Conservation (phyloP, 1,139 yeast genomes). For the Blastobotrys elegans region DNA sequence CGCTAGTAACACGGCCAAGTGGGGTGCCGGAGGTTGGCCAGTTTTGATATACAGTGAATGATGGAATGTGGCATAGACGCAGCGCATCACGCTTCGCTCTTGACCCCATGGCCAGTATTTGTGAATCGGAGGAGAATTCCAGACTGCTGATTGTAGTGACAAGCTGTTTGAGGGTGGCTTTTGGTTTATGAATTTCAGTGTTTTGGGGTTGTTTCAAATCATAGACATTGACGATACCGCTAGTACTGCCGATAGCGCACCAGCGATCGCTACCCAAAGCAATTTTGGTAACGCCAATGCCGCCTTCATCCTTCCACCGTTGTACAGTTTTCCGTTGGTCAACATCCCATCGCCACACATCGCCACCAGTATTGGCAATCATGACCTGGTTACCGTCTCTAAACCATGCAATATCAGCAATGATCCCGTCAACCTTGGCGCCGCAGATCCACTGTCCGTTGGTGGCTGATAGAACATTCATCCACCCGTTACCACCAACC, state of each 20-base stretch:
- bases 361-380: conserved; percentile 75
- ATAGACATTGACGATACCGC: conserved; percentile 86
- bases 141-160: conserved; percentile 75
- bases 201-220: conserved; percentile 44
- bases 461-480: conserved; percentile 66
- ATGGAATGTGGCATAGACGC: conserved; percentile 80
- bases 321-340: conserved; percentile 45
- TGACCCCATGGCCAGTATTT: conserved; percentile 78
- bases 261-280: conserved; percentile 73
- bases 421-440: conserved; percentile 81
- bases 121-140: conserved; percentile 83
- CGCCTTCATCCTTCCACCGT: conserved; percentile 86
- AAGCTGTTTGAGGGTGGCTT: conserved; percentile 66
- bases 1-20: conserved; percentile 84
- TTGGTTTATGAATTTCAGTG: conserved; percentile 30
- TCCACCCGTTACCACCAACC: conserved; percentile 85
- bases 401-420: conserved; percentile 71
- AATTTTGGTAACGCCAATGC: conserved; percentile 74
- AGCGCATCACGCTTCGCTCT: conserved; percentile 83
- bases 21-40: conserved; percentile 99
- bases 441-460: conserved; percentile 86
- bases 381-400: conserved; percentile 47
- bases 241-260: conserved; percentile 83
- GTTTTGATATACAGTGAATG: conserved; percentile 80
- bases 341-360: conserved; percentile 82